phyloP scores from a whole-genome alignment of 805 yeast species.

The Blastobotrys peoriensis region DNA sequence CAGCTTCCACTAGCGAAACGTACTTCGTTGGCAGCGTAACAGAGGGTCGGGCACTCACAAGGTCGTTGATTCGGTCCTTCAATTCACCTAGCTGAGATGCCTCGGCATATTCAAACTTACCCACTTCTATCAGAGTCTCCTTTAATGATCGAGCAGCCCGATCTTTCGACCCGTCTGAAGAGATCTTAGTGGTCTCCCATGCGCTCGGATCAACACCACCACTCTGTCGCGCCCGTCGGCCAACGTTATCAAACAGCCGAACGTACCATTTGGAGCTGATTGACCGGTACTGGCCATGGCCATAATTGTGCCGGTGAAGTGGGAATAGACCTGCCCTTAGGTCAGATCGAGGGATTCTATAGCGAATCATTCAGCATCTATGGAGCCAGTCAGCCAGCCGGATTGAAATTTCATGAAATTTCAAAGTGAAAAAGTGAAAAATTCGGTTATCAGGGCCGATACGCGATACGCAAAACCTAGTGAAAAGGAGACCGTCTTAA shows the following conservation, averaged over 20 bases:
- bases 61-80: conserved; percentile 6
- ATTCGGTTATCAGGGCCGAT: no score
- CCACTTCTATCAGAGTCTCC: conserved; percentile 1
- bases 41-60: conserved; percentile 8
- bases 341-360: no score
- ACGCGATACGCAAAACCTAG: no score
- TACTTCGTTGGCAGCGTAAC: conserved; percentile 13
- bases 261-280: no score
- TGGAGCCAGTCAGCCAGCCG: no score
- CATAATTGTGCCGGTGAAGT: no score
- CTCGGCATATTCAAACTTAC: not conserved
- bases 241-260: not conserved
- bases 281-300: no score
- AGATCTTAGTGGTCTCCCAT: conserved; percentile 3
- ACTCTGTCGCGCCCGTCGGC: not conserved
- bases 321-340: no score
- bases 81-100: not conserved
- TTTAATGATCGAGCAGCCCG: conserved; percentile 5
- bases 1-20: conserved; percentile 15
- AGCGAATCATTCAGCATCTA: no score
- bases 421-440: no score
- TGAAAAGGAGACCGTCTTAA: no score
- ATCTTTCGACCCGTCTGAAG: not conserved
- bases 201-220: not conserved
- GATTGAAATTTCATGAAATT: no score